A percentile compares a stretch with the other conserved stretches of the same genome.
These are phyloP conservation scores for Casuarina cunninghamiana DNA, from an alignment of 306 rosid genomes.

Conservation along the genomic window DNA sequence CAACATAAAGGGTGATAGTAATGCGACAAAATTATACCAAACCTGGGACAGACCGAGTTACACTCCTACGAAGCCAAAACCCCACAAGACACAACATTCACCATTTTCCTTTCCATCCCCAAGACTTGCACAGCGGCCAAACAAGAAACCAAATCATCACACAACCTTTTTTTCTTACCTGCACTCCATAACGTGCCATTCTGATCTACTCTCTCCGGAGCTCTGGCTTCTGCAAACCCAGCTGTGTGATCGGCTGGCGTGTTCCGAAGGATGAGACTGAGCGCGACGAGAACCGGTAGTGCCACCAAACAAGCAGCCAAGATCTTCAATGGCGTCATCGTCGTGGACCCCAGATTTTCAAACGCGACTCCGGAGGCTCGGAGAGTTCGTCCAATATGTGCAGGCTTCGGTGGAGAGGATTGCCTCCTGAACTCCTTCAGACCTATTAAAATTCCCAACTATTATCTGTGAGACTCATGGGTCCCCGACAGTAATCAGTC, in stretches of 20 bases:
- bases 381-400: background rate
- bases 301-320: constrained; percentile 28
- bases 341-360: constrained; percentile 7
- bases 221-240: constrained; percentile 35
- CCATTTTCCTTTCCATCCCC: too few species aligned
- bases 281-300: constrained; percentile 34
- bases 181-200: constrained; percentile 19
- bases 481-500: too few species aligned
- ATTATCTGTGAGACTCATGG: too few species aligned
- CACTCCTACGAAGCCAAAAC: background rate
- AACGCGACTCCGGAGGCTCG: constrained; percentile 6
- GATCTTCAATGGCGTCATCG: constrained; percentile 33
- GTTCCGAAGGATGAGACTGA: constrained; percentile 28
- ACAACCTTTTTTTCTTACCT: constrained; percentile 11
- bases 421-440: constrained; percentile 15
- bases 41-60: background rate
- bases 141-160: background rate
- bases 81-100: too few species aligned
- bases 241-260: constrained; percentile 22
- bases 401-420: background rate
- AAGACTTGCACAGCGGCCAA: background rate
- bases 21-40: too few species aligned
- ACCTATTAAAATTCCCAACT: constrained; percentile 20
- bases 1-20: background rate
- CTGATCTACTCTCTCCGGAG: constrained; percentile 6